Conservation (phyloP, 352 stramenopile species). For the Pythium scleroteichum region DNA sequence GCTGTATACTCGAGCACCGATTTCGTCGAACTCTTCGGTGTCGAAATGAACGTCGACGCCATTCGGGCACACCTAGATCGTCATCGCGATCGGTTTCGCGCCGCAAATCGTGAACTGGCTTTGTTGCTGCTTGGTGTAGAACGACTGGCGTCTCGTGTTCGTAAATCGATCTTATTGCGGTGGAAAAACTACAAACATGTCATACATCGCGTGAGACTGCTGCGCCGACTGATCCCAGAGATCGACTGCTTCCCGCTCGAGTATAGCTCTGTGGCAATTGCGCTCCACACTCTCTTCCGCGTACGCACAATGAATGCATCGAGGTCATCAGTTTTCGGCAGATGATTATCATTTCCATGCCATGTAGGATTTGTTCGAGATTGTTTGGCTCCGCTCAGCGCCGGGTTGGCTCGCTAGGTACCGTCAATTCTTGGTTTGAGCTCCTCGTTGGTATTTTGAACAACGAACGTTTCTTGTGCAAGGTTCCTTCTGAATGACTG, state of each 20-base stretch:
- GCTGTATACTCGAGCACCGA: background rate
- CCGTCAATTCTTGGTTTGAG: no score
- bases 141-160: slow-evolving; percentile 19
- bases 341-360: background rate
- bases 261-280: slow-evolving; percentile 27
- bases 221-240: slow-evolving; percentile 46
- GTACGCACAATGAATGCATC: no score
- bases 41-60: background rate
- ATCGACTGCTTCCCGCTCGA: slow-evolving; percentile 45
- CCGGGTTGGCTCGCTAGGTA: slow-evolving; percentile 40
- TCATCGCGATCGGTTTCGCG: slow-evolving; percentile 27
- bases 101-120: slow-evolving; percentile 50
- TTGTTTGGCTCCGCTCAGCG: slow-evolving; percentile 31
- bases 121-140: slow-evolving; percentile 49
- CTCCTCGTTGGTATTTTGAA: no score
- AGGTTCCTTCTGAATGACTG: slow-evolving; percentile 31
- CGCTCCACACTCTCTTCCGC: slow-evolving; percentile 23
- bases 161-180: slow-evolving; percentile 21
- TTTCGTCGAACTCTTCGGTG: slow-evolving; percentile 11
- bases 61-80: slow-evolving; percentile 21
- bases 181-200: slow-evolving; percentile 22
- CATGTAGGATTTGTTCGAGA: slow-evolving; percentile 34
- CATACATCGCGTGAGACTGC: slow-evolving; percentile 26
- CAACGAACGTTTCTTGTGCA: no score
- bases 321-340: no score